Evolutionary conservation across 305 asterid species (phyloP), one percentile per base, ranked within the genome.

Genomic region (Withania somnifera): DNA sequence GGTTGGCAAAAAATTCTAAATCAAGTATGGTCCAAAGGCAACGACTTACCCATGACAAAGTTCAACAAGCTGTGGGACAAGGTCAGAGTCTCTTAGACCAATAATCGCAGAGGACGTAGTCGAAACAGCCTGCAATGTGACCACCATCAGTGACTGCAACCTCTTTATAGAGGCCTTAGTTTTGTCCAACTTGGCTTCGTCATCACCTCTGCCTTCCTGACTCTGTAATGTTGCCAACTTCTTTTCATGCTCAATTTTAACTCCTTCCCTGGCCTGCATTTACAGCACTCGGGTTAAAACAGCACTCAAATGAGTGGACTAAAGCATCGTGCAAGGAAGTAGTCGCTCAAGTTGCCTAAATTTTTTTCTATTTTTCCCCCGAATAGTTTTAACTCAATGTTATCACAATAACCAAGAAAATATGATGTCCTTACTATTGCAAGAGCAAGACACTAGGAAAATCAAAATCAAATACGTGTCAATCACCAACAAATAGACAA

Each of bases 51-150:
- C 98, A 28, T 97, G 98, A 87, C 99, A 94, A 52, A 97, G 98
- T 71, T 94, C 98, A 67, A 92, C 98, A 78, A 97, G 98, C 89
- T 97, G 98, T 42, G 98, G 99, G 82, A 97, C 92, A 40, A 97
- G 96, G 82, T 97, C 97, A 22, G 97, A 89, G 88, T 94, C 97
- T 86, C 98, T 84, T 61, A 89, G 89, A 58, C 91, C 89, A 79
- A 89, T 73, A 78, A 94, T 95, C 75, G 97, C 93, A 84, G 98
- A 85, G 32, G 98, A 97, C 54, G 97, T 97, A 4, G 98, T 88
- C 26, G 98, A 88, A 26, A 92, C 98, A n/a, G 97, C 98, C 84
- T 93, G 98, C 82, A 98, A 95, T 30, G 98, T 93, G 84, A 97
- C 98, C 76, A 88, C 81, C 51, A 97, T 91, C 56, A 93, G 92